Conservation (phyloP, 78 protist genomes). For the Reticulomyxa filosa region DNA sequence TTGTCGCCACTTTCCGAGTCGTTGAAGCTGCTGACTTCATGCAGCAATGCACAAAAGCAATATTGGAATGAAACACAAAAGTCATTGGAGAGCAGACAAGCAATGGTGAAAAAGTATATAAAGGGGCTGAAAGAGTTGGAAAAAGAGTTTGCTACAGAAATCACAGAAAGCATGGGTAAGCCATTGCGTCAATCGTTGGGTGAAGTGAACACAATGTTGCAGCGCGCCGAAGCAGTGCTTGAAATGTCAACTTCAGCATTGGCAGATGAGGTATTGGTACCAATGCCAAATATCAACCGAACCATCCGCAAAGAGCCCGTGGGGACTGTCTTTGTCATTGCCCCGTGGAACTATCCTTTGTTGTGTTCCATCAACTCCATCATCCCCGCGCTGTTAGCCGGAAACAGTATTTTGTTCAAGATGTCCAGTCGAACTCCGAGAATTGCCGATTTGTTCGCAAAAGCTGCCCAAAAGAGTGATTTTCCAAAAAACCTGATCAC, state of each 20-base stretch:
- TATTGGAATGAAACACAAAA: too few relatives aligned
- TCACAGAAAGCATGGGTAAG: not conserved
- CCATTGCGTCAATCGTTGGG: not conserved
- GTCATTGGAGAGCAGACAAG: too few relatives aligned
- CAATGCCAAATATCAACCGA: not conserved
- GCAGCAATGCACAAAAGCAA: too few relatives aligned
- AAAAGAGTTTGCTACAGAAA: not conserved
- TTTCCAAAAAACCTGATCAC: too few relatives aligned
- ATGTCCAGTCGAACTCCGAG: not conserved
- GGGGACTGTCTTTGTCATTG: not conserved
- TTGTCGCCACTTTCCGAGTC: too few relatives aligned
- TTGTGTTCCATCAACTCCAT: not conserved
- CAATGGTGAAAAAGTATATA: too few relatives aligned
- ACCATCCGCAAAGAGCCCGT: constrained; percentile 1
- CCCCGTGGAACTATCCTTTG: constrained; percentile 1
- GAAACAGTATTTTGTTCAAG: not conserved
- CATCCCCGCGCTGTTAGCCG: not conserved
- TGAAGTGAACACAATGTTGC: not conserved
- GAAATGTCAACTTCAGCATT: not conserved
- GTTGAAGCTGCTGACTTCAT: too few relatives aligned
- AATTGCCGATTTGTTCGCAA: not conserved
- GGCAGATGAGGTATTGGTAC: not conserved
- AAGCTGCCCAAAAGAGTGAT: too few relatives aligned
- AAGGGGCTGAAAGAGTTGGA: not conserved
- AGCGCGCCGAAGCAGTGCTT: not conserved